phyloP scores from a whole-genome alignment of 1,139 yeast species.

The Zygosaccharomyces pseudobailii region DNA sequence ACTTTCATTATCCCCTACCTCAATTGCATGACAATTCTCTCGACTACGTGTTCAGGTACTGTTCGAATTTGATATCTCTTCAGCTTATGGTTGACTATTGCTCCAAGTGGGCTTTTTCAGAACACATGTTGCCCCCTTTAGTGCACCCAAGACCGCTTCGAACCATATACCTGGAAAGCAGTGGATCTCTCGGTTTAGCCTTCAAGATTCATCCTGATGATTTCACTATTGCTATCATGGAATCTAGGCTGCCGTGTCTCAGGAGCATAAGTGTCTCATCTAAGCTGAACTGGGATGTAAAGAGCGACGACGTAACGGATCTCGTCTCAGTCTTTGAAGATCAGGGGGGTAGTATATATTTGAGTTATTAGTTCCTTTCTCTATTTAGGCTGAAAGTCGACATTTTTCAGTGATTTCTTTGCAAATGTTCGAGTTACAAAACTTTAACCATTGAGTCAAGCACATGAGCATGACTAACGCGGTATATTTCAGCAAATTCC shows the following conservation, averaged over 20 bases:
- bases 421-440: no score
- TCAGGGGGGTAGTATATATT: constrained; percentile 37
- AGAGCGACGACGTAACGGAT: constrained; percentile 62
- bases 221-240: constrained; percentile 76
- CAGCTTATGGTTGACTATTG: constrained; percentile 80
- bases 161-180: constrained; percentile 67
- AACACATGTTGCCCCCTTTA: constrained; percentile 42
- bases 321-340: constrained; percentile 45
- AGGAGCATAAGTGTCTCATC: constrained; percentile 62
- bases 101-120: constrained; percentile 56
- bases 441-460: background rate
- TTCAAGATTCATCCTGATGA: constrained; percentile 83
- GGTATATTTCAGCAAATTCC: constrained; percentile 31
- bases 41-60: constrained; percentile 66
- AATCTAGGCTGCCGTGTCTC: constrained; percentile 66
- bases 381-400: background rate
- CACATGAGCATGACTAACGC: constrained; percentile 16
- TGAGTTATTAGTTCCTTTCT: constrained; percentile 23
- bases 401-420: background rate
- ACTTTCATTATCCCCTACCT: constrained; percentile 87
- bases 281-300: constrained; percentile 84
- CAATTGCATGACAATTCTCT: constrained; percentile 62
- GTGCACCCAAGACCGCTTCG: constrained; percentile 49
- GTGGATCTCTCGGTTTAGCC: constrained; percentile 85
- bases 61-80: constrained; percentile 63